Conservation (phyloP, 805 yeast species). For the Starmera dryadoides region DNA sequence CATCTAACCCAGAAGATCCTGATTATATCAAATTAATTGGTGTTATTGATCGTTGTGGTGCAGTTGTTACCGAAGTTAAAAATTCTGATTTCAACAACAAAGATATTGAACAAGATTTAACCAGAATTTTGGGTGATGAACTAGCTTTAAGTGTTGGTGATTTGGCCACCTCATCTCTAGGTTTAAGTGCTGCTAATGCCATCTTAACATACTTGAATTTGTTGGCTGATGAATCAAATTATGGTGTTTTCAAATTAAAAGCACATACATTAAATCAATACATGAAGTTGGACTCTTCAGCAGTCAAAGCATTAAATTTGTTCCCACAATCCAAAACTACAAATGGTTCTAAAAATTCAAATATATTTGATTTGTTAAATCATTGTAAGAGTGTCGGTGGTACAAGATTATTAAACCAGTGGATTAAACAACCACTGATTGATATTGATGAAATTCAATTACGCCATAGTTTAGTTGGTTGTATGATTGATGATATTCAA, state of each 20-base stretch:
- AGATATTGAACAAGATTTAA: constrained; percentile 72
- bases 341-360: constrained; percentile 38
- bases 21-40: constrained; percentile 61
- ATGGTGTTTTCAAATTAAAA: constrained; percentile 48
- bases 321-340: constrained; percentile 44
- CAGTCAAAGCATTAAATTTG: constrained; percentile 79
- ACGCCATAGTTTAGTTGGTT: constrained; percentile 72
- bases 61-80: constrained; percentile 57
- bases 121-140: constrained; percentile 58
- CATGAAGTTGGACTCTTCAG: constrained; percentile 89
- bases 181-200: constrained; percentile 62
- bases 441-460: constrained; percentile 48
- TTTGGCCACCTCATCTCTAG: constrained; percentile 37
- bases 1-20: constrained; percentile 30
- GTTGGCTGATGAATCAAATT: constrained; percentile 45
- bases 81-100: constrained; percentile 51
- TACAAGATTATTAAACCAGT: constrained; percentile 75
- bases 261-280: constrained; percentile 69
- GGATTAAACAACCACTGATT: constrained; percentile 94
- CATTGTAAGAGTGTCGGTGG: constrained; percentile 91
- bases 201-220: constrained; percentile 62
- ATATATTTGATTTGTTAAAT: constrained; percentile 79
- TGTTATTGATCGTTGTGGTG: constrained; percentile 71
- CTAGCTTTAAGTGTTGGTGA: constrained; percentile 50
- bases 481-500: constrained; percentile 61